phyloP scores from a whole-genome alignment of 73 alveolate genomes.

The Halteria grandinella region DNA sequence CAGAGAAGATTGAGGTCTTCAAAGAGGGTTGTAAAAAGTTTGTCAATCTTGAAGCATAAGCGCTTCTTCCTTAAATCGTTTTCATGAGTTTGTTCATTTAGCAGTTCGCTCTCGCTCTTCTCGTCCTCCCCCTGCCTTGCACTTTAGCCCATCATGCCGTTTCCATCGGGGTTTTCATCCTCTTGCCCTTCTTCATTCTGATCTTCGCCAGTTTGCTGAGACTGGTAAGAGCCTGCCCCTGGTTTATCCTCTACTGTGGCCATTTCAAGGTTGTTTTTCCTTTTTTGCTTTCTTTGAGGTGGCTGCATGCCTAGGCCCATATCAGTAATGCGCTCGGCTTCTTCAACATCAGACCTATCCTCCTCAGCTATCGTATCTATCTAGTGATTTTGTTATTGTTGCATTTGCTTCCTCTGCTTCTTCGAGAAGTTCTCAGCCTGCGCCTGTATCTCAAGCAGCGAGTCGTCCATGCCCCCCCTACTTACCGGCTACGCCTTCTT shows the following conservation, averaged over 20 bases:
- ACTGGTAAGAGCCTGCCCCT: conserved; percentile 18
- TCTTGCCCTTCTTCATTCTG: conserved; percentile 30
- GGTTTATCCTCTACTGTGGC: conserved; percentile 60
- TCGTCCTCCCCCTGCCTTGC: background rate
- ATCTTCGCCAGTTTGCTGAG: too few species aligned
- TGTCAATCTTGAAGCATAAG: conserved; percentile 35
- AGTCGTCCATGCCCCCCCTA: conserved; percentile 58
- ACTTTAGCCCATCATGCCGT: too few species aligned
- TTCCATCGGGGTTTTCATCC: background rate
- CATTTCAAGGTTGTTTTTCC: conserved; percentile 25
- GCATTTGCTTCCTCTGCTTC: background rate
- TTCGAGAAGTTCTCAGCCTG: conserved; percentile 45
- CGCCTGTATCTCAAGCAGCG: conserved; percentile 27
- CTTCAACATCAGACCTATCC: conserved; percentile 21
- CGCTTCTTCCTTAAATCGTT: conserved; percentile 50
- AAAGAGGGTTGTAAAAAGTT: conserved; percentile 36
- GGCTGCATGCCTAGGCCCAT: background rate
- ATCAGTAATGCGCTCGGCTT: too few species aligned
- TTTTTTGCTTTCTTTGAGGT: conserved; percentile 22
- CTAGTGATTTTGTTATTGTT: background rate
- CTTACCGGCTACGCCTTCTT: background rate
- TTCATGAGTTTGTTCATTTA: conserved; percentile 7
- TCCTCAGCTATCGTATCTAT: conserved; percentile 37
- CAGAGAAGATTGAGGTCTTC: conserved; percentile 63
- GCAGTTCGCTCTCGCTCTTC: conserved; percentile 41